Percentiles rank a stretch among this genome's conserved stretches.
phyloP scores from a whole-genome alignment of 1,284 basidiomycete species.

The Moniliella sp. region DNA sequence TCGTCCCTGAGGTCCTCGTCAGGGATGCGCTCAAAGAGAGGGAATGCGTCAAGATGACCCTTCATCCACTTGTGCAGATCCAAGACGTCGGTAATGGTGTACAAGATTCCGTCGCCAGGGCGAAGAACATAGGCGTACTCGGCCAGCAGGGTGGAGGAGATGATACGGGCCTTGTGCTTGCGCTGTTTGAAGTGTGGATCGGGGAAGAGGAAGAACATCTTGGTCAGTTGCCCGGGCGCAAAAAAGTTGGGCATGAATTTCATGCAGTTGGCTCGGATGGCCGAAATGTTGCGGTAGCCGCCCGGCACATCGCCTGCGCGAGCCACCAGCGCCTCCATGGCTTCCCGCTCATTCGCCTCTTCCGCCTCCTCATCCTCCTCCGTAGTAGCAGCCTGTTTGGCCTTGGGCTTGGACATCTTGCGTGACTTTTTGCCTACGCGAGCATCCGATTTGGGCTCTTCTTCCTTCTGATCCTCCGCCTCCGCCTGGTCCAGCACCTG shows the following conservation, averaged over 20 bases:
- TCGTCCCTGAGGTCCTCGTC: slow-evolving; percentile 42
- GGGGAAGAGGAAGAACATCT: slow-evolving; percentile 93
- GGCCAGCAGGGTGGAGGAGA: slow-evolving; percentile 73
- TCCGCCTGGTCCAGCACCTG: not conserved
- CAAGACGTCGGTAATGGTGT: slow-evolving; percentile 90
- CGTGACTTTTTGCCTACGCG: not conserved
- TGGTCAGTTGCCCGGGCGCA: slow-evolving; percentile 28
- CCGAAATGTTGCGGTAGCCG: slow-evolving; percentile 67
- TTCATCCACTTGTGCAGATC: slow-evolving; percentile 96
- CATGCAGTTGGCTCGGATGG: slow-evolving; percentile 90
- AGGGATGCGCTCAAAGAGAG: slow-evolving; percentile 59
- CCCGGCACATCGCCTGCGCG: slow-evolving; percentile 35
- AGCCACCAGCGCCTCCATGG: slow-evolving; percentile 11
- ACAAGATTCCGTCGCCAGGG: slow-evolving; percentile 76
- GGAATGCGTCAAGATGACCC: slow-evolving; percentile 59
- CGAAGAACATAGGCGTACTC: slow-evolving; percentile 77
- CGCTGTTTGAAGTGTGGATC: slow-evolving; percentile 95
- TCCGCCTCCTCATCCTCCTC: not conserved
- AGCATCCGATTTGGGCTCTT: not conserved
- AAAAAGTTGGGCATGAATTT: slow-evolving; percentile 98
- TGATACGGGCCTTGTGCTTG: slow-evolving; percentile 89
- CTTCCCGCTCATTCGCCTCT: slow-evolving; percentile 6
- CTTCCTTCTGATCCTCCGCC: not conserved
- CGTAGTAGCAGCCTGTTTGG: not conserved
- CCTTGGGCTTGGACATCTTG: not conserved